Evolutionary conservation across 2,329 filamentous ascomycete genomes (phyloP), one percentile per base, ranked within the genome.

Genomic region (Aspergillus chevalieri): DNA sequence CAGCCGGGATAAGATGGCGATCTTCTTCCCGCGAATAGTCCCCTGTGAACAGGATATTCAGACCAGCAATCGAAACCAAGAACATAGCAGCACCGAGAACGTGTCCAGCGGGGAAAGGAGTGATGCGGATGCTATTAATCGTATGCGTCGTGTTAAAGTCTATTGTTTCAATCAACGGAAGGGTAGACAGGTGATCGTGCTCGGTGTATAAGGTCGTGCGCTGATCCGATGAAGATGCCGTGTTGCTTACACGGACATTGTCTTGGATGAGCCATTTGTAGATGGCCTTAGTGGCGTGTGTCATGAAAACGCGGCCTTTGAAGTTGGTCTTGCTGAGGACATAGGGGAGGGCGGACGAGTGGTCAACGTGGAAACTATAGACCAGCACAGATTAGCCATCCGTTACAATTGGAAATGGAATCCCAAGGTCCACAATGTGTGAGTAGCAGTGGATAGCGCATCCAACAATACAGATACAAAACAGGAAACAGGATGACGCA

Each of bases 201-300:
- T 98, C 93, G 1, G 89, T 96, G 68, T 96, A 98, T 43, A 97
- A 83, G 38, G 81, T 78, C 21, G 81, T 80, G 56, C 80, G 76
- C 54, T 82, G 80, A 60, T 83, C 80, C 2, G 81, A 81, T 5
- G 79, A 81, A 45, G 79, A 81, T 2, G 78, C 76, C 28, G 65
- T 89, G 78, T 77, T 93, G 79, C 62, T 87, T 26, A 98, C 91
- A 51, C 93, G 85, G 42, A 98, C 89, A 58, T 90, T 95, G 71
- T 98, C 93, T 70, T 95, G 90, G 55, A 97, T 96, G 46, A 97
- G 83, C 92, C 93, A 97, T 74, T 97, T 97, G 80, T 98, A 98
- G 67, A 98, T 98, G 61, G 93, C 93, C 71, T 98, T 97, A 43
- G 93, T 98, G 1, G 93, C 90, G 75, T 98, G 93, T 46, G 93